Base-by-base conservation (phyloP, 331 rosid species). In the Malus hybrid region DNA sequence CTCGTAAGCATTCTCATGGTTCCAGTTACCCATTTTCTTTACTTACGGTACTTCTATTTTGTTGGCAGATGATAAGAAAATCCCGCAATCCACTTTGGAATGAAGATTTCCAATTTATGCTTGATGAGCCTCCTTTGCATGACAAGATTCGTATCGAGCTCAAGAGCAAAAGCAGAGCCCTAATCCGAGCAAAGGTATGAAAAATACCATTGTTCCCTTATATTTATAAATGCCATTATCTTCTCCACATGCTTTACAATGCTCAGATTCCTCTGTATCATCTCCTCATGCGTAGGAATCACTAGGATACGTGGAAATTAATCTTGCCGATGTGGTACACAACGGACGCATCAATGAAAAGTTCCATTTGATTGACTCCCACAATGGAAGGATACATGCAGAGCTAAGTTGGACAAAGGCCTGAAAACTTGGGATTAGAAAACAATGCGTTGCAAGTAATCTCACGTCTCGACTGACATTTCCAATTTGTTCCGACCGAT, bases 21-120 rank as follows among this genome's bases (percentile, higher is more conserved):
- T 52, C 4, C 20, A 1, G 19, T 15, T 52, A 52, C 20, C 20
- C 18, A 6, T 52, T 52, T 16, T 27, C 76, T 19, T 22, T 10
- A 42, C 20, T 52, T 16, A 2, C 4, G 46, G 46, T 39, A 5
- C 18, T 15, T 50, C 9, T 52, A 16, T 16, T 69, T 29, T 57
- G 15, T 73, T 6, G 36, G 59, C 85, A 92, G 97, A 83, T 65
- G 82, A 65, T 94, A 18, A 88, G 65, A 80, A 91, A 86, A 86
- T 84, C 88, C 52, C 93, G 99, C 11, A 79, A 90, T 73, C 99
- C 97, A 0, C 85, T 76, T 60, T 95, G 97, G 99, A 90, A 89
- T 55, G 97, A 95, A 83, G 97, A 95, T 70, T 92, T 92, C 76
- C 86, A 88, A 39, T 95, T 95, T 75, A 76, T 87, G 92, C 93